These are phyloP conservation scores for Cyclotella choctawhatcheeana DNA, from an alignment of 108 stramenopile genomes.

Conservation along the genomic window DNA sequence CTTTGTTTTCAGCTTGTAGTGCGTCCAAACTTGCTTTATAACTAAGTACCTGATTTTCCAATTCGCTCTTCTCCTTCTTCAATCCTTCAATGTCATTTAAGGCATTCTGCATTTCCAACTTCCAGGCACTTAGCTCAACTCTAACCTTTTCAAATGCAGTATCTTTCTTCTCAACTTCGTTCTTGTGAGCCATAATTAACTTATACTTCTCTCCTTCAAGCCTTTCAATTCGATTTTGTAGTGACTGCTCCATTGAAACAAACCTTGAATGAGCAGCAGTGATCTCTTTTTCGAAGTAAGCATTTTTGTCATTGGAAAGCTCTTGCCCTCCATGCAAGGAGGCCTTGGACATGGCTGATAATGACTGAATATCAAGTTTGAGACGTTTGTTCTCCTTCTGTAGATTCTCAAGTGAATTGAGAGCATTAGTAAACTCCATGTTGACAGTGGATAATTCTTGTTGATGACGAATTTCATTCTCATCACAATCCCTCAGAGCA, in stretches of 20 bases:
- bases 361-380: constrained; percentile 27
- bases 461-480: constrained; percentile 23
- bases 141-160: constrained; percentile 22
- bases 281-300: constrained; percentile 47
- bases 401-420: constrained; percentile 27
- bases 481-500: constrained; percentile 21
- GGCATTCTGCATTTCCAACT: constrained; percentile 58
- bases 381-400: constrained; percentile 41
- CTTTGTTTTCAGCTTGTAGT: constrained; percentile 6
- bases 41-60: constrained; percentile 28
- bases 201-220: constrained; percentile 47
- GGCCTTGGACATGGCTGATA: constrained; percentile 4
- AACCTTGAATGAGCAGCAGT: constrained; percentile 47
- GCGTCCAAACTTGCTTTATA: constrained; percentile 29
- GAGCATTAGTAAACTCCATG: constrained; percentile 38
- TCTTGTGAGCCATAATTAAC: constrained; percentile 28
- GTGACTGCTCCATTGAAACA: constrained; percentile 51
- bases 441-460: constrained; percentile 42
- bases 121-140: constrained; percentile 53
- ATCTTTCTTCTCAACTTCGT: constrained; percentile 29
- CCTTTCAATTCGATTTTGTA: constrained; percentile 36
- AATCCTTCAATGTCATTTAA: constrained; percentile 52
- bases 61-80: constrained; percentile 44
- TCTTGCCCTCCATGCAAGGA: not conserved
- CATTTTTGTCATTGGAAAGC: constrained; percentile 11